A percentile compares a stretch with the other conserved stretches of the same genome.
phyloP scores from a whole-genome alignment of 495 filamentous ascomycete species.

The Neurospora intermedia region DNA sequence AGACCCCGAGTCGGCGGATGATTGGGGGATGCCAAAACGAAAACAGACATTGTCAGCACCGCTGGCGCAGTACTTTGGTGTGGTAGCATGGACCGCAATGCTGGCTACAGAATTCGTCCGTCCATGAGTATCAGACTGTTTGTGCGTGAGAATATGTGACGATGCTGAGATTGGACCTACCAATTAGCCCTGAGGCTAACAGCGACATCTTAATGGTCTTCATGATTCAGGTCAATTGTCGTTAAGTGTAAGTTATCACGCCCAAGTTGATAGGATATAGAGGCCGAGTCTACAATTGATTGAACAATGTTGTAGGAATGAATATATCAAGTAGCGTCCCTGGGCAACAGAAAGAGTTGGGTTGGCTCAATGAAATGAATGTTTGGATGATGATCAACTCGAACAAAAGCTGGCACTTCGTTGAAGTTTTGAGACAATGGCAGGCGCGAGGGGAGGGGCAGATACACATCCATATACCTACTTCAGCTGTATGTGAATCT shows the following conservation, averaged over 20 bases:
- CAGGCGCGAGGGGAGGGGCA: background rate
- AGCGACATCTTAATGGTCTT: background rate
- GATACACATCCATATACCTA: background rate
- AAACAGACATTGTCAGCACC: constrained; percentile 27
- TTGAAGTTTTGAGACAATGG: background rate
- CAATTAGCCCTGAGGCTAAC: constrained; percentile 7
- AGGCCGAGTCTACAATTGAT: background rate
- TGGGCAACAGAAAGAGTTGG: background rate
- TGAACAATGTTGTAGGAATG: background rate
- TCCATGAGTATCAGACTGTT: background rate
- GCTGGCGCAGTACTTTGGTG: constrained; percentile 19
- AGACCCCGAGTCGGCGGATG: constrained; percentile 24
- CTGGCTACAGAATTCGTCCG: background rate
- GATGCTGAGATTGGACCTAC: constrained; percentile 6
- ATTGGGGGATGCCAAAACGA: constrained; percentile 33
- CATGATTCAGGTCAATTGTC: constrained; percentile 1
- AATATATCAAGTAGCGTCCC: background rate
- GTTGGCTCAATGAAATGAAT: background rate
- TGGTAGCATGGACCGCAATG: constrained; percentile 3
- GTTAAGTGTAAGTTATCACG: background rate
- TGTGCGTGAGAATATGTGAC: background rate
- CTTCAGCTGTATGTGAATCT: background rate
- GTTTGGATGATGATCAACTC: background rate
- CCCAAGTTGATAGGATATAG: background rate
- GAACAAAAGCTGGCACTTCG: background rate